These are phyloP conservation scores for Hypoxylon sp. DNA, from an alignment of 2,329 filamentous ascomycete species.

Conservation along the genomic window DNA sequence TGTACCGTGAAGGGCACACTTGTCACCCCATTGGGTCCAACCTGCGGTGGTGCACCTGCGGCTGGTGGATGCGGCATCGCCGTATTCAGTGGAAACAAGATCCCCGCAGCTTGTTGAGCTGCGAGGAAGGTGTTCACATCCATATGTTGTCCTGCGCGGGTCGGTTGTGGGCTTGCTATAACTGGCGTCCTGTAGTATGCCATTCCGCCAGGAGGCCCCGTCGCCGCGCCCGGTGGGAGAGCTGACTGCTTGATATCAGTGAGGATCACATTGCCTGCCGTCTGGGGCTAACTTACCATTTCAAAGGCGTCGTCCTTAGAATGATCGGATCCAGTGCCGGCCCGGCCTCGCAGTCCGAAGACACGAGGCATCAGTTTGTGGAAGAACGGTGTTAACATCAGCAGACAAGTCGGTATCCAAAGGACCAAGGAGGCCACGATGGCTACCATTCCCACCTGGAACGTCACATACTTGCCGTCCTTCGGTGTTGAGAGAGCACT, in stretches of 20 bases:
- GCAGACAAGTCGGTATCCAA: constrained; percentile 33
- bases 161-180: constrained; percentile 8
- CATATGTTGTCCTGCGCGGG: background rate
- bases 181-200: background rate
- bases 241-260: constrained; percentile 16
- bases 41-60: background rate
- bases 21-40: background rate
- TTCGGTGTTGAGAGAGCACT: constrained; percentile 19
- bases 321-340: background rate
- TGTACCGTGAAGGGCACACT: background rate
- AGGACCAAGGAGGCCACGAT: constrained; percentile 38
- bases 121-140: background rate
- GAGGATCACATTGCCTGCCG: background rate
- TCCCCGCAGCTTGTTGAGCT: background rate
- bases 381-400: constrained; percentile 30
- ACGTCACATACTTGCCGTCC: constrained; percentile 24
- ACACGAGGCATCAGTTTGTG: constrained; percentile 32
- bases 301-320: constrained; percentile 1
- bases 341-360: constrained; percentile 3
- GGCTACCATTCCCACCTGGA: constrained; percentile 25
- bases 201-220: background rate
- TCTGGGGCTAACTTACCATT: constrained; percentile 22
- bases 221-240: background rate
- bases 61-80: constrained; percentile 2
- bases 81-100: background rate